phyloP scores from a whole-genome alignment of 2,329 filamentous ascomycete species.

The Sphaerostilbella broomeana region DNA sequence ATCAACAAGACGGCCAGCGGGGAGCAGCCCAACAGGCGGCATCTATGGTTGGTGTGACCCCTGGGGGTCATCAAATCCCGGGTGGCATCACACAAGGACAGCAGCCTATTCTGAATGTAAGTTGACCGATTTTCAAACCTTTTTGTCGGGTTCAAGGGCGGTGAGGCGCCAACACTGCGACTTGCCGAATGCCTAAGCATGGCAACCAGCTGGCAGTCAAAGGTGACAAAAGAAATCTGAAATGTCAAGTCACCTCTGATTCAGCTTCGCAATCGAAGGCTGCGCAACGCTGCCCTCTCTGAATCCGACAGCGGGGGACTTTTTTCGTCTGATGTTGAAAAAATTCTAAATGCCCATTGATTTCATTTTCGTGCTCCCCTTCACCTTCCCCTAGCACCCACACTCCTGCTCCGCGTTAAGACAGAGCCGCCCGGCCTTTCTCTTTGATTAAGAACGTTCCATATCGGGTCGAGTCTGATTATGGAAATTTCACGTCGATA shows the following conservation, averaged over 20 bases:
- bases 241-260: conserved; percentile 4
- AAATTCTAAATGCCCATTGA: no score
- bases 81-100: conserved; percentile 36
- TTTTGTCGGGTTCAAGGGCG: neutral
- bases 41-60: conserved; percentile 43
- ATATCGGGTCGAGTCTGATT: neutral
- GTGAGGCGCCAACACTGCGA: neutral
- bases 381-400: no score
- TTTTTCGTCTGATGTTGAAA: no score
- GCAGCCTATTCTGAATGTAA: conserved; percentile 46
- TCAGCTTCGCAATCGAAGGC: no score
- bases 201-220: conserved; percentile 5
- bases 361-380: neutral
- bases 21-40: conserved; percentile 55
- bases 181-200: conserved; percentile 1
- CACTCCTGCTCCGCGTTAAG: no score
- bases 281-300: no score
- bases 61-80: conserved; percentile 32
- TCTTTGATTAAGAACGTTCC: neutral
- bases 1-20: conserved; percentile 44
- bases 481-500: conserved; percentile 4
- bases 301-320: no score
- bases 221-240: conserved; percentile 4
- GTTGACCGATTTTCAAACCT: conserved; percentile 22
- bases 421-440: no score